phyloP scores from a whole-genome alignment of 805 yeast genomes.

The Saccharomycodes ludwigii region DNA sequence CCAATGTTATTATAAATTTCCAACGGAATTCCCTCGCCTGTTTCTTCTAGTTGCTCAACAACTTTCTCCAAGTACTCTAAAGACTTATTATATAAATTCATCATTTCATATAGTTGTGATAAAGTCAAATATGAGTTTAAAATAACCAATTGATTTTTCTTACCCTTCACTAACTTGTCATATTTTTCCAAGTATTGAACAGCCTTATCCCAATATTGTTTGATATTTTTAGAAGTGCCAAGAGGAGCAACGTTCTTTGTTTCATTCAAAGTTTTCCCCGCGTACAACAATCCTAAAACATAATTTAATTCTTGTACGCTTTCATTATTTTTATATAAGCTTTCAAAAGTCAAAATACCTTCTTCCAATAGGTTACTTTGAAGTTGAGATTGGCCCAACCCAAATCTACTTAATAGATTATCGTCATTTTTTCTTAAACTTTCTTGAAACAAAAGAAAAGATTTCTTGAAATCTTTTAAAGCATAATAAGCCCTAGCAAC shows the following conservation, averaged over 20 bases:
- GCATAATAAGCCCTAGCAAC: slow-evolving; percentile 65
- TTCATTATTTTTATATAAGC: slow-evolving; percentile 50
- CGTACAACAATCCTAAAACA: slow-evolving; percentile 64
- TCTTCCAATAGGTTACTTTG: slow-evolving; percentile 66
- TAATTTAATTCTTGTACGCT: slow-evolving; percentile 64
- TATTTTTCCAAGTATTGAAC: slow-evolving; percentile 58
- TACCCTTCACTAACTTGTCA: slow-evolving; percentile 44
- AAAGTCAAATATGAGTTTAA: slow-evolving; percentile 57
- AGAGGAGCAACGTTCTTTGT: slow-evolving; percentile 4
- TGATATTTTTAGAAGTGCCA: slow-evolving; percentile 6
- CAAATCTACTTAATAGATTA: slow-evolving; percentile 62
- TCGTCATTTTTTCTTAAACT: slow-evolving; percentile 53
- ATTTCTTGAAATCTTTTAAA: slow-evolving; percentile 46
- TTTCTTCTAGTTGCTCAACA: slow-evolving; percentile 31
- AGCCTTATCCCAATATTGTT: slow-evolving; percentile 38
- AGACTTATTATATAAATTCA: slow-evolving; percentile 50
- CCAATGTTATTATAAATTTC: slow-evolving; percentile 76
- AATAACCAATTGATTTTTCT: slow-evolving; percentile 42
- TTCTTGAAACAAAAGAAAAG: slow-evolving; percentile 62
- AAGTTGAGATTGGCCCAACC: slow-evolving; percentile 76
- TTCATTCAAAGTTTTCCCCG: slow-evolving; percentile 30
- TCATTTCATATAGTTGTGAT: slow-evolving; percentile 56
- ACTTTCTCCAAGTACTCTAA: slow-evolving; percentile 51
- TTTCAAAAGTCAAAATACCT: slow-evolving; percentile 77
- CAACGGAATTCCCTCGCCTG: slow-evolving; percentile 30